Evolutionary conservation across 2,329 filamentous ascomycete genomes (phyloP).

Genomic region (Reticulascus tulasneorum): DNA sequence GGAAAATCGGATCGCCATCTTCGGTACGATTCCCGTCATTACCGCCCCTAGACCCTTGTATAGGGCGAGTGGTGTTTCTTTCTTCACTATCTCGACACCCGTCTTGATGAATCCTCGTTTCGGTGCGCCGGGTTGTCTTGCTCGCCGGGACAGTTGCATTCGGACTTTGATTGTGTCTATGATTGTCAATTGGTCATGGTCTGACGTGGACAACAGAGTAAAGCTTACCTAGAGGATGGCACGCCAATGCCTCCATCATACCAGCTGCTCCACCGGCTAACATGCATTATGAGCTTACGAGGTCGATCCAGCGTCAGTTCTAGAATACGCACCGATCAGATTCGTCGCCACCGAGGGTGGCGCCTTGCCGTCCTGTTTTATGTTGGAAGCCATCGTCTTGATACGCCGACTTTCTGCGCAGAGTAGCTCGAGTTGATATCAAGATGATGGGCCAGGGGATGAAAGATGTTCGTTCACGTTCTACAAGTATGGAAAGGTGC

Average conservation of each 20-base stretch:
- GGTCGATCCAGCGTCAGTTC: not conserved
- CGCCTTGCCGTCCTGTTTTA: slow-evolving; percentile 57
- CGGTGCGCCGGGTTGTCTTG: slow-evolving; percentile 75
- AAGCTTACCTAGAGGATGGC: slow-evolving; percentile 80
- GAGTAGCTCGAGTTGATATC: too few relatives aligned
- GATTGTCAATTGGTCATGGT: slow-evolving; percentile 1
- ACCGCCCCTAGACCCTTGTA: slow-evolving; percentile 99
- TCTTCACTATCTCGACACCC: slow-evolving; percentile 78
- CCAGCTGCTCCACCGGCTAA: slow-evolving; percentile 91
- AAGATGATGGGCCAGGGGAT: not conserved
- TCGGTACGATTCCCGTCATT: slow-evolving; percentile 91
- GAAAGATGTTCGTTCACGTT: not conserved
- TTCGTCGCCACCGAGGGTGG: slow-evolving; percentile 85
- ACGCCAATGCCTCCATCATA: slow-evolving; percentile 98
- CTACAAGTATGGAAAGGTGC: slow-evolving; percentile 1
- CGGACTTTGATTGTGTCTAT: slow-evolving; percentile 96
- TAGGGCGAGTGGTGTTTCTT: slow-evolving; percentile 86
- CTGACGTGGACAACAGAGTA: not conserved
- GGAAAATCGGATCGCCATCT: slow-evolving; percentile 99
- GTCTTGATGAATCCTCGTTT: slow-evolving; percentile 85
- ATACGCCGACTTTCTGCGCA: too few relatives aligned
- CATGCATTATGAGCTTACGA: not conserved
- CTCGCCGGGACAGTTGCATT: slow-evolving; percentile 94
- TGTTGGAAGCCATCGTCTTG: slow-evolving; percentile 40
- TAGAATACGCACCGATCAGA: slow-evolving; percentile 68